Conservation (phyloP, 2,329 filamentous ascomycete genomes). For the Fusarium decemcellulare region DNA sequence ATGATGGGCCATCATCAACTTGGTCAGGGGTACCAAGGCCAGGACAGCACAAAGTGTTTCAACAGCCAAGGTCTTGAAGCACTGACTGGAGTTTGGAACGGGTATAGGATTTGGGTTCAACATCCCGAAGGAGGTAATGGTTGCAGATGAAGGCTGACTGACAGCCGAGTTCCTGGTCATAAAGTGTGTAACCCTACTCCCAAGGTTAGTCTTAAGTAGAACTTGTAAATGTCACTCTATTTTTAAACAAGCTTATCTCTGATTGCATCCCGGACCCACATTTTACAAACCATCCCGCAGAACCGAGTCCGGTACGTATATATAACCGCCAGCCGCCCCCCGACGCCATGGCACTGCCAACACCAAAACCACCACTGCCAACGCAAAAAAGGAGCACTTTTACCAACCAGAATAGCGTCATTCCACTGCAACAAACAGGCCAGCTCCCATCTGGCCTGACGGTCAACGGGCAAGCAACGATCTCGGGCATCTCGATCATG, state of each 20-base stretch:
- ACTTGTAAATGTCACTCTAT: background rate
- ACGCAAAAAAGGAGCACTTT: background rate
- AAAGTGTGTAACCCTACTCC: background rate
- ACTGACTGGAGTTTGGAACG: too few species aligned
- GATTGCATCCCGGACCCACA: background rate
- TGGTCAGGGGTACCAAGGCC: too few species aligned
- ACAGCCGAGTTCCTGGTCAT: background rate
- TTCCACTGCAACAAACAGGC: background rate
- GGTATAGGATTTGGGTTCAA: too few species aligned
- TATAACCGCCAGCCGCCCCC: background rate
- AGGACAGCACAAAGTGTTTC: too few species aligned
- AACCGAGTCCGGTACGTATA: too few species aligned
- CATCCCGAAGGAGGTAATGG: too few species aligned
- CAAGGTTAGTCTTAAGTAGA: background rate
- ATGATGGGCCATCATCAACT: too few species aligned
- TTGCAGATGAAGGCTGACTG: too few species aligned
- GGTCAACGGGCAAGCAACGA: constrained; percentile 2
- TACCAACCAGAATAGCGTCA: background rate
- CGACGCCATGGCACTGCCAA: background rate
- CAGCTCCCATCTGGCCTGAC: constrained; percentile 12
- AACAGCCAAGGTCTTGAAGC: too few species aligned
- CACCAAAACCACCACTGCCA: constrained; percentile 3
- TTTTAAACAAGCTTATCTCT: background rate
- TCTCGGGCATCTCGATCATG: constrained; percentile 7
- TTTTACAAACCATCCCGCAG: background rate